Evolutionary conservation across 345 rosid species (phyloP), one percentile per base, ranked within the genome.

Genomic region (Nasturtium officinale): DNA sequence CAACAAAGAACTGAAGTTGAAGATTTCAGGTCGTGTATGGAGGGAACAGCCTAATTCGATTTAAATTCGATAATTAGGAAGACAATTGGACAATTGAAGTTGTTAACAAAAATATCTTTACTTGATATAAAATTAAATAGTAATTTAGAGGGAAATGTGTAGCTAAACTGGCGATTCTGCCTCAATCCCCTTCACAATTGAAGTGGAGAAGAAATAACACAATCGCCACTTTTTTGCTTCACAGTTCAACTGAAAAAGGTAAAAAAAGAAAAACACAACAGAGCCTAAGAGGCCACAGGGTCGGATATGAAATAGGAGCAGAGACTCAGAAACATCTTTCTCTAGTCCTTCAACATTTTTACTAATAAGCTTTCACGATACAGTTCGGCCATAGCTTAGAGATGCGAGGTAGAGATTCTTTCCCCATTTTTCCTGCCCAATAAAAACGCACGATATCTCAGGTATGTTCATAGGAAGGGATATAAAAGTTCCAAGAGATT

Each of bases 371-470:
- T 30, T 23, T 85, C 82, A 90, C 29, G 95, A 89, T 11, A 89
- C 90, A 10, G 97, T 89, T 70, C 95, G 82, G 38, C 97, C 97
- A 38, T 84, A 89, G 73, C 95, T 89, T 38, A 90, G 46, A 15
- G 92, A 86, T 12, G 97, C 87, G 3, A 90, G 85, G 63, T 89
- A 90, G 32, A 90, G 87, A 83, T 87, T 90, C 80, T 87, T 90
- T 11, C 86, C 90, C 97, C 97, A 91, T 76, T 89, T 91, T 67
- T 87, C 97, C 96, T 91, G 91, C 77, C 66, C 10, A 16, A 66
- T 10, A 0, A 10, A 43, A 48, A 61, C 28, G 45, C 61, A 52
- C 20, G 65, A 43, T 13, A 60, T 20, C 18, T 45, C 43, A 32
- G 56, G 29, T 37, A 40, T 28, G 42, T 47, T 67, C 13, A 65